These are phyloP conservation scores for Chalciporus pseudorubinellus DNA, from an alignment of 768 basidiomycete species.

Conservation along the genomic window DNA sequence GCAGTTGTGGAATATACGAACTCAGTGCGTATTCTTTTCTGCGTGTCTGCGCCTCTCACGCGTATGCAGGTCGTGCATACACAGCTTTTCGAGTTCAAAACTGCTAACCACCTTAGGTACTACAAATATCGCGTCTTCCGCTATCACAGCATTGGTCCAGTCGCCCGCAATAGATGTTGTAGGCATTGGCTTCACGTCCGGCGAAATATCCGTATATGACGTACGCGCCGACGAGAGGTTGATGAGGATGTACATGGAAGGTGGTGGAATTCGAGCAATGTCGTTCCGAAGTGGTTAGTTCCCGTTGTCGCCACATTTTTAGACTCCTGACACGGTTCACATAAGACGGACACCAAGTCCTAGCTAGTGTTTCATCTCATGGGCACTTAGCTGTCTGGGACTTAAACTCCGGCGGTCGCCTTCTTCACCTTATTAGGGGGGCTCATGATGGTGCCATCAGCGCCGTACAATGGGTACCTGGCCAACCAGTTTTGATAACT, in stretches of 20 bases:
- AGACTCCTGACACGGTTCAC: constrained; percentile 2
- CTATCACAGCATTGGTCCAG: constrained; percentile 80
- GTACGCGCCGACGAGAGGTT: constrained; percentile 86
- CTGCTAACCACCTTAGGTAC: constrained; percentile 43
- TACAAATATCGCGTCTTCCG: constrained; percentile 31
- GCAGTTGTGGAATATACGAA: constrained; percentile 92
- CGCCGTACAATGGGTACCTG: constrained; percentile 86
- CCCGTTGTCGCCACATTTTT: constrained; percentile 1
- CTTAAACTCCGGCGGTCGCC: constrained; percentile 73
- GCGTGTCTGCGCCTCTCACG: neutral
- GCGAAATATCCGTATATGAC: constrained; percentile 87
- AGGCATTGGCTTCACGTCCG: constrained; percentile 87
- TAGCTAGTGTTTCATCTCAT: constrained; percentile 82
- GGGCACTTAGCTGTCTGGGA: constrained; percentile 96
- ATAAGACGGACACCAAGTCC: constrained; percentile 80
- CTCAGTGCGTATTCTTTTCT: constrained; percentile 51
- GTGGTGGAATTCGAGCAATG: constrained; percentile 70
- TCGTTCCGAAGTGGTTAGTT: constrained; percentile 82
- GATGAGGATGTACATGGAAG: constrained; percentile 89
- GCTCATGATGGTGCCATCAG: constrained; percentile 88
- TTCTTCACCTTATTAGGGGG: constrained; percentile 81
- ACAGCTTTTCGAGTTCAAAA: constrained; percentile 62
- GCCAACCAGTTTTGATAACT: constrained; percentile 87
- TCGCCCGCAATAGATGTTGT: constrained; percentile 96
- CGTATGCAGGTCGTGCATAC: constrained; percentile 67